These are phyloP conservation scores for Boletus edulis DNA, from an alignment of 768 basidiomycete species.

Conservation along the genomic window DNA sequence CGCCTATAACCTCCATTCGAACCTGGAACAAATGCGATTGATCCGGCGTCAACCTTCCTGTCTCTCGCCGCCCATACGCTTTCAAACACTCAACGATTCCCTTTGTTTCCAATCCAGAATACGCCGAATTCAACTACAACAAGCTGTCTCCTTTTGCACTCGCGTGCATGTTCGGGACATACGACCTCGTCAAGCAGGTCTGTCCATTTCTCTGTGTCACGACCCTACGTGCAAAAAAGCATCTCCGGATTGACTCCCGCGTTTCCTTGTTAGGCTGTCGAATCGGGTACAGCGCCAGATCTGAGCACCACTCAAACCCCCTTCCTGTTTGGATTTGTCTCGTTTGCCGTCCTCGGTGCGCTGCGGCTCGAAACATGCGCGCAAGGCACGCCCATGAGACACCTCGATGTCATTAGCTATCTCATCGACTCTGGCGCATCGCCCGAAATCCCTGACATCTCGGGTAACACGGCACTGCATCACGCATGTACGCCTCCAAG, in stretches of 20 bases:
- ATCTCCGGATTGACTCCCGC: neutral
- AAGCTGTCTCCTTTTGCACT: conserved; percentile 23
- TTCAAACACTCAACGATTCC: neutral
- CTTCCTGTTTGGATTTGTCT: conserved; percentile 42
- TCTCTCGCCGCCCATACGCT: neutral
- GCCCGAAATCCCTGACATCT: conserved; percentile 42
- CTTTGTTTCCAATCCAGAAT: conserved; percentile 14
- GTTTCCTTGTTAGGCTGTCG: conserved; percentile 16
- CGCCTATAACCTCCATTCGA: neutral
- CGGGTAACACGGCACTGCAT: conserved; percentile 48
- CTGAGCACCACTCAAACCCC: conserved; percentile 41
- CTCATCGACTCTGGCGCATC: conserved; percentile 43
- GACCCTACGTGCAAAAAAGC: neutral
- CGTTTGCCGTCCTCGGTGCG: conserved; percentile 40
- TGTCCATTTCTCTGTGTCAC: neutral
- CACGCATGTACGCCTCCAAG: conserved; percentile 37
- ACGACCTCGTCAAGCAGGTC: conserved; percentile 22
- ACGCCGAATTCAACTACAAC: conserved; percentile 11
- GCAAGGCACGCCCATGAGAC: conserved; percentile 15
- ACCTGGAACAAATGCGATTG: neutral
- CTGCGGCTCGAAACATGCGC: conserved; percentile 30
- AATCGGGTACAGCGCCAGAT: conserved; percentile 35
- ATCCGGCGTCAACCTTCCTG: neutral
- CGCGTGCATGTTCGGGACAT: conserved; percentile 24
- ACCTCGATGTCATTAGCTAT: conserved; percentile 37